These are phyloP conservation scores for Rosa multiflora DNA, from an alignment of 306 rosid species.

Conservation along the genomic window DNA sequence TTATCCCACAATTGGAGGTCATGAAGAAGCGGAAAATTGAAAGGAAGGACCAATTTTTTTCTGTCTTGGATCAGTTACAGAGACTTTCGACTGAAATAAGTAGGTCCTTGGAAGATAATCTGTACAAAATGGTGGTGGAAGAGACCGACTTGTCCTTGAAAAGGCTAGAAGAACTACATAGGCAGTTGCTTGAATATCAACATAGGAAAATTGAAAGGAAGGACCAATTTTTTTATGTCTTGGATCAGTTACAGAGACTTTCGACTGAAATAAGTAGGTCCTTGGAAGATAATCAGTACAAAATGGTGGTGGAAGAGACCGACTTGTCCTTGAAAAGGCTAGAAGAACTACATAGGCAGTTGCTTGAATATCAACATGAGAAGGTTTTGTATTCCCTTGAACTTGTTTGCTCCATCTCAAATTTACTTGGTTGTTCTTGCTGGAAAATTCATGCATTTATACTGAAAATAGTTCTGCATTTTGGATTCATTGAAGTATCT, in stretches of 20 bases:
- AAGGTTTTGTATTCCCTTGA: conserved; percentile 42
- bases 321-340: conserved; percentile 56
- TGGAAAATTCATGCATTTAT: neutral
- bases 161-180: conserved; percentile 45
- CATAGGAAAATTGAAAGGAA: conserved; percentile 54
- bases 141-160: conserved; percentile 61
- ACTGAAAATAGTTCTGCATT: neutral
- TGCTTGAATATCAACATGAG: conserved; percentile 51
- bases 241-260: conserved; percentile 46
- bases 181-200: conserved; percentile 39
- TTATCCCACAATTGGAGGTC: conserved; percentile 50
- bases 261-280: conserved; percentile 46
- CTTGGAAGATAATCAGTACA: conserved; percentile 25
- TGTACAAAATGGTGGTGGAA: conserved; percentile 31
- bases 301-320: conserved; percentile 43
- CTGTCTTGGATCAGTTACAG: conserved; percentile 47
- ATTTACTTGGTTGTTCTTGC: neutral
- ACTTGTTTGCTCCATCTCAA: neutral
- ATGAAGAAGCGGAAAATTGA: conserved; percentile 52
- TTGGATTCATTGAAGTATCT: neutral
- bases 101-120: conserved; percentile 29
- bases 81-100: conserved; percentile 50
- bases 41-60: conserved; percentile 49
- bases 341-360: conserved; percentile 39
- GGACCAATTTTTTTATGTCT: conserved; percentile 47